Evolutionary conservation across 1,284 basidiomycete genomes (phyloP), one percentile per base, ranked within the genome.

Genomic region (Peniophora sp.): DNA sequence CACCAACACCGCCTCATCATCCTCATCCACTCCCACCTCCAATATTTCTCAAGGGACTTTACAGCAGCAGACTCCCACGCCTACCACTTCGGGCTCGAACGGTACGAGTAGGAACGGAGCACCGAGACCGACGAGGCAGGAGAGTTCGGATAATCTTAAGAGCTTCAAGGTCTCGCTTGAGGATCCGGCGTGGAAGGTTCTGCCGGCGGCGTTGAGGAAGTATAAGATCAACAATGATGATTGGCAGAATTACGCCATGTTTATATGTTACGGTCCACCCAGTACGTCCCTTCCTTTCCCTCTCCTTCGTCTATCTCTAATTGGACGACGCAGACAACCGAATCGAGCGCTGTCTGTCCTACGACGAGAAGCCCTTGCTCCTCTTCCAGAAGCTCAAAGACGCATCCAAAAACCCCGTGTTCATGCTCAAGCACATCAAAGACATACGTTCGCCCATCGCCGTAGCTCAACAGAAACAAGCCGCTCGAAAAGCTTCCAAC

Each of bases 171-270:
- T 91, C 57, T 89, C 91, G 56, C 69, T 99, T 55, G 96, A 99
- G 55, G 97, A 99, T 67, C 96, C 97, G 0, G 97, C 95, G 51
- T 96, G 91, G 86, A 97, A 97, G 63, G 96, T 99, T 16, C 73
- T 99, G 16, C 96, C 97, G 0, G 95, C 96, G 0, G 97, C 97
- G 16, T 74, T 99, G 57, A 97, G 97, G 72, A 98, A 98, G 69
- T 99, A 99, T 70, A 93, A 93, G 65, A 98, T 99, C 69, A 88
- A 95, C 64, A 95, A 95, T 63, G 97, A 99, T 60, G 95, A 94
- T 66, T 99, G 96, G 95, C 88, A 92, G 73, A 89, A 92, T 62
- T 99, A 99, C 71, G 97, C 96, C 22, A 88, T 99, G 81, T 99
- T 99, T 69, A 98, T 99, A 58, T 98, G 95, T 63, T 97, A 95